phyloP scores from a whole-genome alignment of 106 monocot species.

The Acorus calamus region DNA sequence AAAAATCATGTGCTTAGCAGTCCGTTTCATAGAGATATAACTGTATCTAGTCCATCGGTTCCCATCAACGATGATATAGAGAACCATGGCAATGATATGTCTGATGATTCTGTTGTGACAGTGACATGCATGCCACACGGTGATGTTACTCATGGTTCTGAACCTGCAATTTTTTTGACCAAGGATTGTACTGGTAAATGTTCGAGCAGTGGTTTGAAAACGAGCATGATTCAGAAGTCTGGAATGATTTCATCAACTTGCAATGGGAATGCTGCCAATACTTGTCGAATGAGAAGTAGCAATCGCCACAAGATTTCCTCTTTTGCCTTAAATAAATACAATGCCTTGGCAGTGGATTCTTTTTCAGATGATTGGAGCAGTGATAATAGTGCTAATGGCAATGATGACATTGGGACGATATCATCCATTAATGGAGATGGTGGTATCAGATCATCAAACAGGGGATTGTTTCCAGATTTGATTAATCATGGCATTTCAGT shows the following conservation, averaged over 20 bases:
- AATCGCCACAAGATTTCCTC: slow-evolving; percentile 1
- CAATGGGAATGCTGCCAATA: neutral
- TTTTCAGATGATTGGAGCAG: slow-evolving; percentile 14
- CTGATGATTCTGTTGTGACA: slow-evolving; percentile 6
- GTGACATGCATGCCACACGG: slow-evolving; percentile 17
- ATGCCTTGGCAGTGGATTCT: slow-evolving; percentile 2
- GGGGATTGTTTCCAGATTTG: slow-evolving; percentile 5
- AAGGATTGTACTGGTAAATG: slow-evolving; percentile 7
- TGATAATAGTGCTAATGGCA: slow-evolving; percentile 19
- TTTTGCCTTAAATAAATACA: neutral
- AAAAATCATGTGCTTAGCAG: slow-evolving; percentile 3
- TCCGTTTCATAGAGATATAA: slow-evolving; percentile 11
- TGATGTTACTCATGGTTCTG: slow-evolving; percentile 25
- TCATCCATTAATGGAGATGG: slow-evolving; percentile 13
- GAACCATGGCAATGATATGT: slow-evolving; percentile 3
- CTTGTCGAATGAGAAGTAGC: neutral
- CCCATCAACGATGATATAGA: slow-evolving; percentile 14
- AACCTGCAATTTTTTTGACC: slow-evolving; percentile 10
- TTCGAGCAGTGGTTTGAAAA: neutral
- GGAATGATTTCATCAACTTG: slow-evolving; percentile 6
- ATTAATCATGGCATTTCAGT: slow-evolving; percentile 2
- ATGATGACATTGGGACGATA: slow-evolving; percentile 12
- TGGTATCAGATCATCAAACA: slow-evolving; percentile 5
- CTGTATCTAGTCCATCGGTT: slow-evolving; percentile 8
- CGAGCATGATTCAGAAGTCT: slow-evolving; percentile 3